Percentiles rank a stretch among this genome's conserved stretches.
These are phyloP conservation scores for Rhizopogon sp. DNA, from an alignment of 768 basidiomycete species.

Conservation along the genomic window DNA sequence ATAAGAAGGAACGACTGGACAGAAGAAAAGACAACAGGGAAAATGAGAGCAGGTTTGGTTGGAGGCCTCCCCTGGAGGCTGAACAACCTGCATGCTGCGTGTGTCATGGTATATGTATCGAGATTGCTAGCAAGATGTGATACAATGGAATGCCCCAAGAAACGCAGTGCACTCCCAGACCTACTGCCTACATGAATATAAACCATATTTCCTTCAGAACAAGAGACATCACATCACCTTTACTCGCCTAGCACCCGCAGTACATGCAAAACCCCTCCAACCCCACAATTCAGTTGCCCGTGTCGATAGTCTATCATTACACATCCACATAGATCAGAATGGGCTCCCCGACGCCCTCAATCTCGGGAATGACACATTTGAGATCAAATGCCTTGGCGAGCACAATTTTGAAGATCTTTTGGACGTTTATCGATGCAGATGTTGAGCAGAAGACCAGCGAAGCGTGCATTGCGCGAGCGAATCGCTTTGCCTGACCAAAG, in stretches of 20 bases:
- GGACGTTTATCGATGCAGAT: conserved; percentile 97
- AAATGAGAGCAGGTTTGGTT: not conserved
- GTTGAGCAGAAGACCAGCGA: conserved; percentile 99
- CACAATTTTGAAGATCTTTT: conserved; percentile 99
- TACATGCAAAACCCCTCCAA: not conserved
- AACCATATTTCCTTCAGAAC: not conserved
- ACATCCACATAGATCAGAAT: conserved; percentile 87
- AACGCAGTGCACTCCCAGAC: conserved; percentile 1
- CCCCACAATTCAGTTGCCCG: not conserved
- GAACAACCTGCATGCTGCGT: not conserved
- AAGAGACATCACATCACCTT: not conserved
- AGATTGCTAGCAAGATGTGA: conserved; percentile 8
- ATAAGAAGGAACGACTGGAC: conserved; percentile 21
- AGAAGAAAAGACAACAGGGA: conserved; percentile 8
- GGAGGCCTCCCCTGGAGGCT: not conserved
- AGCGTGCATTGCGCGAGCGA: conserved; percentile 98
- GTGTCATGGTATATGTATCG: not conserved
- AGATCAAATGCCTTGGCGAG: conserved; percentile 96
- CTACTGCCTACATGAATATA: not conserved
- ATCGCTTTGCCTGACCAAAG: conserved; percentile 78
- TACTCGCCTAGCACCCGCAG: not conserved
- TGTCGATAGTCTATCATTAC: conserved; percentile 23
- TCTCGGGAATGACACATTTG: conserved; percentile 98
- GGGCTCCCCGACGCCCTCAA: conserved; percentile 94
- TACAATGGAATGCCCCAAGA: conserved; percentile 15